These are phyloP conservation scores for Metschnikowia reukaufii DNA, from an alignment of 805 yeast species.

Conservation along the genomic window DNA sequence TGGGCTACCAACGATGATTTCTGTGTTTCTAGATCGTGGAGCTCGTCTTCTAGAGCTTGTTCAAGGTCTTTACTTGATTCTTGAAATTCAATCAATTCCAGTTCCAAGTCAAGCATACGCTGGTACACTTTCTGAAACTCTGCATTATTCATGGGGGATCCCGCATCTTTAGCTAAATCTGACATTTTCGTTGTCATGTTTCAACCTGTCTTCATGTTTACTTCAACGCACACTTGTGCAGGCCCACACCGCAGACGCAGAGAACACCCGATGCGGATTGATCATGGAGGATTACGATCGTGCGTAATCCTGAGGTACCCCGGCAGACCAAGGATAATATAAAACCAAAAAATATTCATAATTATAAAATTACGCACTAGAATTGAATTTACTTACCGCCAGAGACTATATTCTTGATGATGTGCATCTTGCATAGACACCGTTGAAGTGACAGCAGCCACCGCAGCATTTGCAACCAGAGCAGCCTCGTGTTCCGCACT, in stretches of 20 bases:
- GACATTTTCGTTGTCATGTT: conserved; percentile 2
- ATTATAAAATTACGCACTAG: no score
- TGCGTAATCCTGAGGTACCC: no score
- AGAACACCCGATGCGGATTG: neutral
- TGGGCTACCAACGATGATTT: conserved; percentile 22
- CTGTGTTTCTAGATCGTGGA: conserved; percentile 32
- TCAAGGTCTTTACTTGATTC: conserved; percentile 46
- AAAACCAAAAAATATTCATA: no score
- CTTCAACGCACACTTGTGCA: conserved; percentile 7
- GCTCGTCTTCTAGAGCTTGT: conserved; percentile 45
- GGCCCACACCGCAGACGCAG: conserved; percentile 3
- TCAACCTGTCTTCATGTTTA: conserved; percentile 9
- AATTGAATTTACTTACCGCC: conserved; percentile 26
- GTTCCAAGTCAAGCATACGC: conserved; percentile 37
- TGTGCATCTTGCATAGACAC: conserved; percentile 30
- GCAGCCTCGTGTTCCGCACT: conserved; percentile 28
- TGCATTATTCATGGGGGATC: neutral
- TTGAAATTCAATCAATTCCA: conserved; percentile 42
- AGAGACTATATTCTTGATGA: conserved; percentile 37
- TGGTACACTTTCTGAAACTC: conserved; percentile 16
- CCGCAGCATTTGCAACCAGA: conserved; percentile 38
- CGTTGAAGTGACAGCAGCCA: conserved; percentile 35
- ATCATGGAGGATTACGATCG: no score
- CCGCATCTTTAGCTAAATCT: neutral
- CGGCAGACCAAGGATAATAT: no score